Evolutionary conservation across 768 basidiomycete genomes (phyloP).

Genomic region (Gymnopilus junonius): DNA sequence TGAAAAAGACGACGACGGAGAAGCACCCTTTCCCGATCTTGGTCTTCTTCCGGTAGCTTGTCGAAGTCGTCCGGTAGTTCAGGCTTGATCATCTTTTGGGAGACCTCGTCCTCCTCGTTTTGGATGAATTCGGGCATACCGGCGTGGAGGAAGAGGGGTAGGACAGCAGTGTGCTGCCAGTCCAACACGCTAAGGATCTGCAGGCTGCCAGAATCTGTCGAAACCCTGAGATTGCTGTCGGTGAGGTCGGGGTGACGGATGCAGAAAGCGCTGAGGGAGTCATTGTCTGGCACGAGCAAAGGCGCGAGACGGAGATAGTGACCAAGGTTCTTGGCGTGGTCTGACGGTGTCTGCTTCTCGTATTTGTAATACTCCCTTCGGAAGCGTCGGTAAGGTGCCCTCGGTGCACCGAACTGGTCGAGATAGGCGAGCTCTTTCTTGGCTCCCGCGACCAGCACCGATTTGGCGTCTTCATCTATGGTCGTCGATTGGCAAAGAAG

Average conservation of each 20-base stretch:
- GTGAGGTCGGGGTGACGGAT: conserved; percentile 61
- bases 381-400: conserved; percentile 43
- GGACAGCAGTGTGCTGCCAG: too few relatives aligned
- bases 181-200: conserved; percentile 17
- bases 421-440: conserved; percentile 55
- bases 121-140: conserved; percentile 47
- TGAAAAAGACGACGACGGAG: conserved; percentile 51
- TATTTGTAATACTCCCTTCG: conserved; percentile 51
- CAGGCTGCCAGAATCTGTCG: conserved; percentile 38
- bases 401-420: conserved; percentile 49
- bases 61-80: conserved; percentile 47
- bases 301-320: conserved; percentile 53
- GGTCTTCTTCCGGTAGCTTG: conserved; percentile 43
- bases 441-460: conserved; percentile 45
- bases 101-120: conserved; percentile 49
- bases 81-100: conserved; percentile 41
- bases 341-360: conserved; percentile 43
- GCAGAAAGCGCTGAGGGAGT: conserved; percentile 43
- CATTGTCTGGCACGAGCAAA: conserved; percentile 47
- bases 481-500: conserved; percentile 33
- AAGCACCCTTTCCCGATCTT: conserved; percentile 26
- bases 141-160: conserved; percentile 54
- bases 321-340: conserved; percentile 52
- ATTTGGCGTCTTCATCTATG: conserved; percentile 49
- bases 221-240: conserved; percentile 52